A percentile compares a stretch with the other conserved stretches of the same genome.
phyloP scores from a whole-genome alignment of 495 filamentous ascomycete genomes.

The Venustampulla echinocandica region DNA sequence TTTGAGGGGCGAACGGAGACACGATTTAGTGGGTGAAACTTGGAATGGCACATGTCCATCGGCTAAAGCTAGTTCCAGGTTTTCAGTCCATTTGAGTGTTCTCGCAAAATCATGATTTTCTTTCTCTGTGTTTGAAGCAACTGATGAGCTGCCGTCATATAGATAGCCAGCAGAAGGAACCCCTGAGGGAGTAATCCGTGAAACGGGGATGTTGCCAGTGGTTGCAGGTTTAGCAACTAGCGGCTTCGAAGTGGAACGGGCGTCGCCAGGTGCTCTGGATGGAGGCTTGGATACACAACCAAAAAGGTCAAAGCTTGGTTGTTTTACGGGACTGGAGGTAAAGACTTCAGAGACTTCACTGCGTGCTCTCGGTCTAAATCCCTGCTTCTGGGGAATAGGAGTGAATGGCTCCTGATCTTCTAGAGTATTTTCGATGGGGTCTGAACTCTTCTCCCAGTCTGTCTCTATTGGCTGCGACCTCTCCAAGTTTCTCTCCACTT shows the following conservation, averaged over 20 bases:
- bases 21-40: constrained; percentile 41
- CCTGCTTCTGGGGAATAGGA: constrained; percentile 37
- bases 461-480: not conserved
- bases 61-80: not conserved
- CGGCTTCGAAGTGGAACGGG: constrained; percentile 7
- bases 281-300: not conserved
- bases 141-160: constrained; percentile 1
- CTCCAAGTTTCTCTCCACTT: not conserved
- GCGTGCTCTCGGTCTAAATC: constrained; percentile 38
- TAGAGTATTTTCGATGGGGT: not conserved
- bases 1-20: constrained; percentile 43
- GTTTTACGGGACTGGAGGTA: constrained; percentile 9
- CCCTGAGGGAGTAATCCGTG: not conserved
- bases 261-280: not conserved
- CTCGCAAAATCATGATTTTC: constrained; percentile 9
- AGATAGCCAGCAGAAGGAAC: constrained; percentile 2
- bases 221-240: constrained; percentile 10
- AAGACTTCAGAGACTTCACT: constrained; percentile 9
- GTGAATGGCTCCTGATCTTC: constrained; percentile 6
- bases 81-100: constrained; percentile 19
- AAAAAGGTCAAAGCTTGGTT: constrained; percentile 5
- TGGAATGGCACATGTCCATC: constrained; percentile 16
- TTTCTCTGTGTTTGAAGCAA: constrained; percentile 7
- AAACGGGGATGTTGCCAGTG: constrained; percentile 7
- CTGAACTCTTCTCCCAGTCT: constrained; percentile 1